Evolutionary conservation across 2,329 filamentous ascomycete genomes (phyloP).

Genomic region (Nectriaceae sp.): DNA sequence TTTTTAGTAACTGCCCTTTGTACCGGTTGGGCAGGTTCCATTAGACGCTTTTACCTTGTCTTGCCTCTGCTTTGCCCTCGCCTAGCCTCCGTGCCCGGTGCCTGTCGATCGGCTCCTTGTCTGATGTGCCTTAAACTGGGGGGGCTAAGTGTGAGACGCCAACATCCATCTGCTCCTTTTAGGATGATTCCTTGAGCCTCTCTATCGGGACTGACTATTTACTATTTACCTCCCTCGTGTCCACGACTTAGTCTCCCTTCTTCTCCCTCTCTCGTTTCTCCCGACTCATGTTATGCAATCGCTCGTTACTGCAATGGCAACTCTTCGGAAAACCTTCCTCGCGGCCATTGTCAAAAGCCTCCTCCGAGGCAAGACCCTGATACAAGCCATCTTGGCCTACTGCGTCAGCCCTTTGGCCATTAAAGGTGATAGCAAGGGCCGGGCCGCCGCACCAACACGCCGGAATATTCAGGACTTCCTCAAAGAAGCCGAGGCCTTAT

Average conservation of each 20-base stretch:
- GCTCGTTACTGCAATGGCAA: slow-evolving; percentile 59
- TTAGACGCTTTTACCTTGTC: neutral
- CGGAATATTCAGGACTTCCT: slow-evolving; percentile 54
- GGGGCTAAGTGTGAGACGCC: neutral
- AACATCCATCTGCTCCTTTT: neutral
- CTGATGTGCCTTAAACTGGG: neutral
- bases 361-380: slow-evolving; percentile 58
- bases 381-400: slow-evolving; percentile 58
- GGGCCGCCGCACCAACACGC: slow-evolving; percentile 19
- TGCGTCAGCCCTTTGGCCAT: slow-evolving; percentile 48
- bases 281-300: slow-evolving; percentile 45
- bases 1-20: neutral
- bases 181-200: neutral
- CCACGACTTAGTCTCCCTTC: slow-evolving; percentile 20
- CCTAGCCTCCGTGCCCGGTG: neutral
- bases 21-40: slow-evolving; percentile 1
- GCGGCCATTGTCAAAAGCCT: slow-evolving; percentile 59
- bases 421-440: slow-evolving; percentile 27
- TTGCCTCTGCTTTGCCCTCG: neutral
- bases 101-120: slow-evolving; percentile 10
- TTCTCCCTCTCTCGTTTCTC: slow-evolving; percentile 7
- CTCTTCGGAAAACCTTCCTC: slow-evolving; percentile 55
- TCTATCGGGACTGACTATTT: slow-evolving; percentile 25
- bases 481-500: slow-evolving; percentile 53
- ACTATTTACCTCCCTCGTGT: slow-evolving; percentile 17